Evolutionary conservation across 768 basidiomycete species (phyloP).

Genomic region (Kondoa subrosea): DNA sequence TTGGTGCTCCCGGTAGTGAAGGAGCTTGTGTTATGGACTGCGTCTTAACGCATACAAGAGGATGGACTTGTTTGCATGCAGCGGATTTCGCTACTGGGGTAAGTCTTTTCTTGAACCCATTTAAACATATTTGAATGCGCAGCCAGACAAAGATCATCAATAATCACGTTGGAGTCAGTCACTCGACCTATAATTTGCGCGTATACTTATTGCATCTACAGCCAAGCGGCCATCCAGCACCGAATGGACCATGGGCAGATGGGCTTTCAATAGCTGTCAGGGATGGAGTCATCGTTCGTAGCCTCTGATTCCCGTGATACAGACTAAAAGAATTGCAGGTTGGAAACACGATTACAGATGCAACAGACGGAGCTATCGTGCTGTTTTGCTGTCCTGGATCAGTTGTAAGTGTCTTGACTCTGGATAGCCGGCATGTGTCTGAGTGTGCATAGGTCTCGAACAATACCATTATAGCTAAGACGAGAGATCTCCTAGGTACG

Average conservation of each 20-base stretch:
- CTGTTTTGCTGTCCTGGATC: conserved; percentile 36
- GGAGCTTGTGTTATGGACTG: conserved; percentile 23
- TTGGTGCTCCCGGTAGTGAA: conserved; percentile 29
- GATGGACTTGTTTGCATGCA: conserved; percentile 27
- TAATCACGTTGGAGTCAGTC: not conserved
- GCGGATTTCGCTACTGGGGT: conserved; percentile 20
- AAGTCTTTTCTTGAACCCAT: conserved; percentile 22
- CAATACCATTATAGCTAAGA: conserved; percentile 33
- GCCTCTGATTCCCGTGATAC: conserved; percentile 6
- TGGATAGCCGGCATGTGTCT: not conserved
- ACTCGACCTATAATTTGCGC: not conserved
- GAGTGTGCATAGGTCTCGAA: conserved; percentile 9
- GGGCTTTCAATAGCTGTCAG: conserved; percentile 35
- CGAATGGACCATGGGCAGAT: conserved; percentile 36
- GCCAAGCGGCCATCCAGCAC: conserved; percentile 30
- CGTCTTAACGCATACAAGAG: conserved; percentile 25
- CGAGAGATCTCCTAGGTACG: conserved; percentile 31
- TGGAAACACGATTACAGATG: conserved; percentile 33
- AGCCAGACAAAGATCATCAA: not conserved
- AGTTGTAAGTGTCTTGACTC: conserved; percentile 19
- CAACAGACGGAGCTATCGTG: conserved; percentile 34
- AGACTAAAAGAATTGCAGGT: not conserved
- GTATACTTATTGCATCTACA: not conserved
- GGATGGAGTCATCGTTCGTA: conserved; percentile 31
- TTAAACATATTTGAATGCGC: not conserved